These are phyloP conservation scores for Rhodamnia argentea DNA, from an alignment of 345 rosid species.

Conservation along the genomic window DNA sequence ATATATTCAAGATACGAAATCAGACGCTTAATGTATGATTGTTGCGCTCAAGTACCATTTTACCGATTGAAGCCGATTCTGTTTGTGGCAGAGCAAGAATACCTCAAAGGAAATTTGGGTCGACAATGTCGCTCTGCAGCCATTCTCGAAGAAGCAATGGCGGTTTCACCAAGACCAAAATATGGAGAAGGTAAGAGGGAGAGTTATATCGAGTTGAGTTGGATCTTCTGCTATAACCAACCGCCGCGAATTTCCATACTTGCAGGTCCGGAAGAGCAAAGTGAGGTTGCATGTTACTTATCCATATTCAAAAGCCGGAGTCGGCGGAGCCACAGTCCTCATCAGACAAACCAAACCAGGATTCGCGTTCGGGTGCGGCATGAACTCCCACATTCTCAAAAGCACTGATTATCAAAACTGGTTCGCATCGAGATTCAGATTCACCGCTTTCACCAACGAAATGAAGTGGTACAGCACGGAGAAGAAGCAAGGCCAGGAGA, in stretches of 20 bases:
- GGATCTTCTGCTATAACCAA: background rate
- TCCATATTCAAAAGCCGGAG: conserved; percentile 27
- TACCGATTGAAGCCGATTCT: background rate
- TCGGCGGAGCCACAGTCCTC: conserved; percentile 30
- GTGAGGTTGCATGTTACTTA: conserved; percentile 41
- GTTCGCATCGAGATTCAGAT: conserved; percentile 64
- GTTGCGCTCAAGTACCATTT: background rate
- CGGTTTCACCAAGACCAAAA: conserved; percentile 44
- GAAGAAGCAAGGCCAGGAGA: conserved; percentile 39
- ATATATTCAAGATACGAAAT: background rate
- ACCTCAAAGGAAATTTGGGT: conserved; percentile 35
- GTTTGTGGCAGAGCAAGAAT: conserved; percentile 29
- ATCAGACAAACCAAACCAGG: conserved; percentile 29
- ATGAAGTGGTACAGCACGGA: conserved; percentile 92
- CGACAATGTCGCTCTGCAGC: conserved; percentile 42
- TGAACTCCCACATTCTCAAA: conserved; percentile 50
- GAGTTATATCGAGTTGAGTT: background rate
- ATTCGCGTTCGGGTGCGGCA: conserved; percentile 64
- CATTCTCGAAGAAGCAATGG: conserved; percentile 62
- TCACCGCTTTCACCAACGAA: conserved; percentile 69
- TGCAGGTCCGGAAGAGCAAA: conserved; percentile 53
- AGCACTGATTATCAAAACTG: conserved; percentile 48
- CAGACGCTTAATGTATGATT: background rate
- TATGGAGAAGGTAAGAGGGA: conserved; percentile 39
- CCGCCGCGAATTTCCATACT: background rate